Base-by-base conservation (phyloP, 352 stramenopile species). In the Pythium volutum region DNA sequence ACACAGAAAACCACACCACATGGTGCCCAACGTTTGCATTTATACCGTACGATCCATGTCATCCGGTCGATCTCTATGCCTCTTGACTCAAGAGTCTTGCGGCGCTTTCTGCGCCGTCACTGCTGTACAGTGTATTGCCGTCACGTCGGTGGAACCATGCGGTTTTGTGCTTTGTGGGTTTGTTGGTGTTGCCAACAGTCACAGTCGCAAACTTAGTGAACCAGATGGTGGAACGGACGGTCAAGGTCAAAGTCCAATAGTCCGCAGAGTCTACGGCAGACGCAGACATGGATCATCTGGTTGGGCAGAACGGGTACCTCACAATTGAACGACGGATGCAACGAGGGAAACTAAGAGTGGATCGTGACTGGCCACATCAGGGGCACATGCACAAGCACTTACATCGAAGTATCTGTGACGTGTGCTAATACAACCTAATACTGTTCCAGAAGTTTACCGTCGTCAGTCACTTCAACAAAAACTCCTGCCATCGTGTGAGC, bases 51-150 rank as follows among this genome's bases (percentile, higher is more conserved):
- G 23, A 12, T n/a, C 34, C 0, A 41, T 41, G 41, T 54, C 47
- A 54, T 54, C 27, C 29, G 47, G 47, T 54, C 47, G 47, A 54
- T 5, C 47, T 54, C 47, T 54, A 39, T 54, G 16, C 47, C 47
- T 18, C 25, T 31, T 18, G 10, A 10, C 9, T 26, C 25, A 23
- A 23, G 26, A 23, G 23, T 25, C 33, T 38, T 38, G 33, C 33
- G 7, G 33, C 33, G 7, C 33, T n/a, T n/a, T n/a, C n/a, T n/a
- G n/a, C n/a, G n/a, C n/a, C n/a, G n/a, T n/a, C n/a, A n/a, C n/a
- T n/a, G n/a, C n/a, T n/a, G n/a, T n/a, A n/a, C n/a, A n/a, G n/a
- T n/a, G n/a, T 34, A 10, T 34, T 34, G 29, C 29, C 20, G 45
- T 26, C 26, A 25, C 45, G 47, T 39, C 47, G 47, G 27, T 20